A percentile compares a stretch with the other conserved stretches of the same genome.
phyloP scores from a whole-genome alignment of 345 rosid species.

The Bretschneidera sinensis region DNA sequence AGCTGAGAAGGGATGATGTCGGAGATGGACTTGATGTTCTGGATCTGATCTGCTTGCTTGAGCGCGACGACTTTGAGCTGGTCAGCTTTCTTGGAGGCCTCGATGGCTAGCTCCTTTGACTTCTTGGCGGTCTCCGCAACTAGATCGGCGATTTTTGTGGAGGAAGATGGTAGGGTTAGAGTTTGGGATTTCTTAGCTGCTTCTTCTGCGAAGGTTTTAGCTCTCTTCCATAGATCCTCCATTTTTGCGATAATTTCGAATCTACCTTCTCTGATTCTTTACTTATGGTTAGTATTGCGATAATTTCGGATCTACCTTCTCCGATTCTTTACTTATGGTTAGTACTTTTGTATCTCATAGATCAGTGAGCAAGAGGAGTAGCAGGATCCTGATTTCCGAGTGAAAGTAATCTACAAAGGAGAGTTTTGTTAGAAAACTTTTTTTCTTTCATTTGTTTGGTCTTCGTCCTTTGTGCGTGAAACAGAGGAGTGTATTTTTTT shows the following conservation, averaged over 20 bases:
- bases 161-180: slow-evolving; percentile 38
- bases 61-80: slow-evolving; percentile 69
- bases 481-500: too few relatives aligned
- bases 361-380: too few relatives aligned
- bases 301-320: not conserved
- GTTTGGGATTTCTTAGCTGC: slow-evolving; percentile 80
- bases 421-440: too few relatives aligned
- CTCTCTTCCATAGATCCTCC: slow-evolving; percentile 90
- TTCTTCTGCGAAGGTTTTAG: slow-evolving; percentile 76
- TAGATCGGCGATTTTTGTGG: slow-evolving; percentile 63
- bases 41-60: slow-evolving; percentile 91
- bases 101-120: slow-evolving; percentile 83
- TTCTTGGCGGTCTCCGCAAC: slow-evolving; percentile 85
- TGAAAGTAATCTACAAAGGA: too few relatives aligned
- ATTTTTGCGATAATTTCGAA: slow-evolving; percentile 23
- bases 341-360: too few relatives aligned
- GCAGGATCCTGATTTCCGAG: too few relatives aligned
- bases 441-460: too few relatives aligned
- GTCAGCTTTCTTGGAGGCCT: slow-evolving; percentile 94
- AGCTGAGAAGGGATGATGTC: slow-evolving; percentile 65
- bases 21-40: slow-evolving; percentile 60
- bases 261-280: not conserved
- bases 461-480: too few relatives aligned
- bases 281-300: too few relatives aligned
- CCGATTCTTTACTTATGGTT: not conserved